phyloP scores from a whole-genome alignment of 2,329 filamentous ascomycete genomes.

The Dactylellina drechsleri region DNA sequence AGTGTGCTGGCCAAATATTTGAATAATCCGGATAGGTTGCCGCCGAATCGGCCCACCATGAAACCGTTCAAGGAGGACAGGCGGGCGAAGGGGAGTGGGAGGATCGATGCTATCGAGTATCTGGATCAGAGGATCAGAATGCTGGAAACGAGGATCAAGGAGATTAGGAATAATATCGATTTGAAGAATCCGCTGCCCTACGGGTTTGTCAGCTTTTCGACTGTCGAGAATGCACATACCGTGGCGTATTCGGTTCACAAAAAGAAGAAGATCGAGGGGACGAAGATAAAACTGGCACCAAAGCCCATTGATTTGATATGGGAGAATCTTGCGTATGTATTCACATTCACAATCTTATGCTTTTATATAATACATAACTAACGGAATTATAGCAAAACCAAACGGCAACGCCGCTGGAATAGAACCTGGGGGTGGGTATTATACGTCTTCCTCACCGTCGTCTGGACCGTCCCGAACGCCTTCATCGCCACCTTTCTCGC shows the following conservation, averaged over 20 bases:
- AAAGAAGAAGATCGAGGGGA: constrained; percentile 81
- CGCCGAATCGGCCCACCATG: constrained; percentile 79
- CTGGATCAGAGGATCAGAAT: constrained; percentile 83
- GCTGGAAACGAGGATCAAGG: constrained; percentile 84
- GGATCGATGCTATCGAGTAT: constrained; percentile 94
- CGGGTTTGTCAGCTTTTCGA: constrained; percentile 92
- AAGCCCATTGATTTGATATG: constrained; percentile 93
- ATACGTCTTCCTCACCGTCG: constrained; percentile 79
- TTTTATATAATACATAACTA: constrained; percentile 3
- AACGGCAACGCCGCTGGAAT: constrained; percentile 75
- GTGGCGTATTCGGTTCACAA: constrained; percentile 83
- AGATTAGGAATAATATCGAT: constrained; percentile 83
- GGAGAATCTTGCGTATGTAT: constrained; percentile 77
- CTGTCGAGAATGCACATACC: constrained; percentile 85
- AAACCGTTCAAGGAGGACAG: constrained; percentile 82
- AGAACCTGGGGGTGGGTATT: constrained; percentile 83
- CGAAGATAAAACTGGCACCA: constrained; percentile 81
- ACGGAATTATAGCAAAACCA: constrained; percentile 65
- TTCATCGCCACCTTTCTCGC: constrained; percentile 93
- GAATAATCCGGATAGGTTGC: constrained; percentile 83
- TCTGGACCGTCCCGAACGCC: constrained; percentile 93
- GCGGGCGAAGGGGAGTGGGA: constrained; percentile 74
- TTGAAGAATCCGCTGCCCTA: constrained; percentile 88
- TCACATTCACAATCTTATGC: not conserved
- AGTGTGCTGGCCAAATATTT: constrained; percentile 87